A percentile compares a stretch with the other conserved stretches of the same genome.
phyloP scores from a whole-genome alignment of 2,329 filamentous ascomycete genomes.

The Hypoxylon sp. region DNA sequence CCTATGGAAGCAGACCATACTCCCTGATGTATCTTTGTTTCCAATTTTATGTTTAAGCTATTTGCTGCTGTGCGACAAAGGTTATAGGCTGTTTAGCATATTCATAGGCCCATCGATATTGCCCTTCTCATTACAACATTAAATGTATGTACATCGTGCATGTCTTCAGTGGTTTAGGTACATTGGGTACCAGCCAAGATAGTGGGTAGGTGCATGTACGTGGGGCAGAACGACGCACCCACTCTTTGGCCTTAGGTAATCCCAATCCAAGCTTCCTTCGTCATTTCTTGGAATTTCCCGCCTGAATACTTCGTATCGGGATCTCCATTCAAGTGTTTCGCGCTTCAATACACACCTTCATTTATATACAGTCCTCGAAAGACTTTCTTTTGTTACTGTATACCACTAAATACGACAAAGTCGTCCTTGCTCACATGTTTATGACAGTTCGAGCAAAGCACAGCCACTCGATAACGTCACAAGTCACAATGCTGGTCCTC shows the following conservation, averaged over 20 bases:
- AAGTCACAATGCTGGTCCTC: constrained; percentile 36
- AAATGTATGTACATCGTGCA: too few relatives aligned
- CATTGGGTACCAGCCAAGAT: background rate
- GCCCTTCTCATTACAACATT: too few relatives aligned
- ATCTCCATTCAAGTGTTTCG: constrained; percentile 9
- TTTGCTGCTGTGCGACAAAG: too few relatives aligned
- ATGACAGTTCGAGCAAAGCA: constrained; percentile 10
- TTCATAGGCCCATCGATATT: background rate
- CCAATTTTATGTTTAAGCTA: too few relatives aligned
- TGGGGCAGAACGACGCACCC: constrained; percentile 8
- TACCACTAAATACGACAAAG: background rate
- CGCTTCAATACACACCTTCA: background rate
- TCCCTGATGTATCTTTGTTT: too few relatives aligned
- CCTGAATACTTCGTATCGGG: background rate
- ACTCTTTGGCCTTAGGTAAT: constrained; percentile 5
- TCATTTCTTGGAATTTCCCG: constrained; percentile 11
- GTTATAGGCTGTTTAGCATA: too few relatives aligned
- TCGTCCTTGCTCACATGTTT: constrained; percentile 20
- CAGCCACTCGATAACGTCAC: constrained; percentile 43
- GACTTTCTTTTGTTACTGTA: constrained; percentile 4
- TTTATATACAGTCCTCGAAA: constrained; percentile 7
- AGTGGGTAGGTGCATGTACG: background rate
- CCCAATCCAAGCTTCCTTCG: constrained; percentile 12
- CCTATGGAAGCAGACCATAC: too few relatives aligned
- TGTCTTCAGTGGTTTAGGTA: background rate